A percentile compares a stretch with the other conserved stretches of the same genome.
phyloP scores from a whole-genome alignment of 2,329 filamentous ascomycete genomes.

The Clonostachys rhizophaga region DNA sequence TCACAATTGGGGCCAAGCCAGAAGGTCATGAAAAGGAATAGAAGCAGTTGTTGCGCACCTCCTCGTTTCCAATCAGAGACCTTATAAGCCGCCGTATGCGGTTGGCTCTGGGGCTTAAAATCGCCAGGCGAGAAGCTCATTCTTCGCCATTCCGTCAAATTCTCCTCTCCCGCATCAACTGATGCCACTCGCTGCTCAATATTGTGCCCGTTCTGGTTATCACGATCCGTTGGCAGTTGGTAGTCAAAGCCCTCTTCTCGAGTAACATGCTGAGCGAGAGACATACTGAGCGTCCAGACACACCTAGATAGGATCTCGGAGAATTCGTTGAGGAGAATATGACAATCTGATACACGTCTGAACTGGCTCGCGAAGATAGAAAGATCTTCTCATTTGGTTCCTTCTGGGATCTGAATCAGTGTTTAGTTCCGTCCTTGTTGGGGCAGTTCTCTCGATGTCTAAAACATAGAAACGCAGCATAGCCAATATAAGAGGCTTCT shows the following conservation, averaged over 20 bases:
- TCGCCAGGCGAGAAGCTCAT: conserved; percentile 18
- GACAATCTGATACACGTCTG: too few relatives aligned
- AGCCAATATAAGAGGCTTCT: too few relatives aligned
- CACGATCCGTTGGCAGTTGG: conserved; percentile 14
- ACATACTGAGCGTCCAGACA: conserved; percentile 17
- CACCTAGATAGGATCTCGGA: too few relatives aligned
- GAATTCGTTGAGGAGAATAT: too few relatives aligned
- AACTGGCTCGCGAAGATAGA: too few relatives aligned
- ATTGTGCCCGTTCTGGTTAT: not conserved
- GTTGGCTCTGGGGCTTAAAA: conserved; percentile 14
- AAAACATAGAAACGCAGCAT: too few relatives aligned
- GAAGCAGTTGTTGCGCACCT: conserved; percentile 7
- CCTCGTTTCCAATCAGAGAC: conserved; percentile 16
- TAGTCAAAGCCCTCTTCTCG: conserved; percentile 34
- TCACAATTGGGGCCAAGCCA: too few relatives aligned
- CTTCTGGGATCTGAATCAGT: too few relatives aligned
- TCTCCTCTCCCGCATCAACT: conserved; percentile 1
- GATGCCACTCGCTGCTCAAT: not conserved
- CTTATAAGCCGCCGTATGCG: conserved; percentile 20
- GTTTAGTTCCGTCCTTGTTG: too few relatives aligned
- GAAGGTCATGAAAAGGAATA: too few relatives aligned
- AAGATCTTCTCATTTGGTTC: too few relatives aligned
- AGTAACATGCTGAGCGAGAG: conserved; percentile 35
- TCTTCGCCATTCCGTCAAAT: conserved; percentile 13
- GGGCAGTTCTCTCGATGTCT: too few relatives aligned